phyloP scores from a whole-genome alignment of 192 early-diverging fungal genomes.

The Umbelopsis ramanniana region DNA sequence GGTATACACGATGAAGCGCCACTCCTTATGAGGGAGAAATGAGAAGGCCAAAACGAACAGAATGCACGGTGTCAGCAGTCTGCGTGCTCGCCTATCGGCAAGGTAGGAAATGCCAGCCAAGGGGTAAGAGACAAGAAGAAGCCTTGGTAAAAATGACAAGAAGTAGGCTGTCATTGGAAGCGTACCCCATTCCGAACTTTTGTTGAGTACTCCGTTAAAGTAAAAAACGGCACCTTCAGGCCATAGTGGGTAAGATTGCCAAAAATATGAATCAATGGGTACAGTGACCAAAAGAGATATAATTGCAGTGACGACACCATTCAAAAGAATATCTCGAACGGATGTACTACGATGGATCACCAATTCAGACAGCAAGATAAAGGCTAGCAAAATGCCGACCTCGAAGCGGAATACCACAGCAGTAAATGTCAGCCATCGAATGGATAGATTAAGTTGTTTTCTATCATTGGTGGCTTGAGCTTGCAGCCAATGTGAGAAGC shows the following conservation, averaged over 20 bases:
- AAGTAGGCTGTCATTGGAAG: slow-evolving; percentile 79
- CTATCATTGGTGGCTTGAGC: slow-evolving; percentile 3
- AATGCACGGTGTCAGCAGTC: slow-evolving; percentile 57
- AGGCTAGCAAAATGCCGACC: slow-evolving; percentile 44
- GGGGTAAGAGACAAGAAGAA: slow-evolving; percentile 74
- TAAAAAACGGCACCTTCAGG: slow-evolving; percentile 75
- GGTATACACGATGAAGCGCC: slow-evolving; percentile 89
- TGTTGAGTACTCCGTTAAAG: slow-evolving; percentile 76
- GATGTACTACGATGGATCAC: slow-evolving; percentile 27
- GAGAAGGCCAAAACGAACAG: slow-evolving; percentile 73
- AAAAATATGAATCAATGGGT: slow-evolving; percentile 77
- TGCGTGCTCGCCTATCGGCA: slow-evolving; percentile 49
- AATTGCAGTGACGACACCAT: slow-evolving; percentile 32
- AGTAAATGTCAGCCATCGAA: slow-evolving; percentile 48
- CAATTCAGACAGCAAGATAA: slow-evolving; percentile 47
- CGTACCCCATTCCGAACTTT: slow-evolving; percentile 70
- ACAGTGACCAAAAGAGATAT: slow-evolving; percentile 49
- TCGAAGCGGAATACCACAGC: slow-evolving; percentile 61
- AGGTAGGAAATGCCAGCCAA: slow-evolving; percentile 58
- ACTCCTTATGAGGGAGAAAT: slow-evolving; percentile 90
- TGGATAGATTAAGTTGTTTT: slow-evolving; percentile 30
- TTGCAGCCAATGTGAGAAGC: slow-evolving; percentile 32
- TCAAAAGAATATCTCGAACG: slow-evolving; percentile 29
- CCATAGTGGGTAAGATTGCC: slow-evolving; percentile 67
- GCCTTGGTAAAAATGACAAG: slow-evolving; percentile 69